phyloP scores from a whole-genome alignment of 2,329 filamentous ascomycete species.

The Tolypocladium ophioglossoides region DNA sequence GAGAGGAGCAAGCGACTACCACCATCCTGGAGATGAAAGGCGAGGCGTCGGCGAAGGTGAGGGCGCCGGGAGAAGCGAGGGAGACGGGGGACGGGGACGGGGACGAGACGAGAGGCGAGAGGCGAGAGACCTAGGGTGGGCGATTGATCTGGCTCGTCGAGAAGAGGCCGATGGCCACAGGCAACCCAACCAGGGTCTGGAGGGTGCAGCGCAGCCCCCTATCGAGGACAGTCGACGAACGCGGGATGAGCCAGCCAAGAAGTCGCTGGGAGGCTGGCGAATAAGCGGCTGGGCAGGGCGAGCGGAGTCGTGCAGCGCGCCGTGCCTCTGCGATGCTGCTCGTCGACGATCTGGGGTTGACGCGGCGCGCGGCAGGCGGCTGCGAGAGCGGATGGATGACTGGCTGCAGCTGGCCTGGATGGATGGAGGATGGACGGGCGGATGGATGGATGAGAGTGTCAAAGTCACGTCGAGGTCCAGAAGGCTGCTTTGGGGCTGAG shows the following conservation, averaged over 20 bases:
- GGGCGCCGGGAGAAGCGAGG: conserved; percentile 3
- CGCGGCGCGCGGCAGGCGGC: not conserved
- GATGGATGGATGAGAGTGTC: not conserved
- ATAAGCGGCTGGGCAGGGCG: not conserved
- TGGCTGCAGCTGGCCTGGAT: not conserved
- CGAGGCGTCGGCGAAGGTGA: conserved; percentile 3
- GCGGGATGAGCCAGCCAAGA: not conserved
- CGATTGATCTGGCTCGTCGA: conserved; percentile 2
- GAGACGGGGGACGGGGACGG: not conserved
- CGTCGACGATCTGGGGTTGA: not conserved
- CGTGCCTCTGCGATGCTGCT: not conserved
- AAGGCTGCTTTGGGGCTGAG: not conserved
- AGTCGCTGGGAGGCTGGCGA: not conserved
- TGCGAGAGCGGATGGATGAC: not conserved
- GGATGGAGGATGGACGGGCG: not conserved
- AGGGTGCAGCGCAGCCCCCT: conserved; percentile 1
- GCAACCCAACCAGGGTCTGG: not conserved
- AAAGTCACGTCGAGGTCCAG: not conserved
- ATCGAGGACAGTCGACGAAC: conserved; percentile 1
- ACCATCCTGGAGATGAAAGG: conserved; percentile 42
- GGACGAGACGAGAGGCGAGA: not conserved
- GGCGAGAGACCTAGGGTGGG: not conserved
- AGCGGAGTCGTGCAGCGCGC: not conserved
- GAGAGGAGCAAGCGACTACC: conserved; percentile 37
- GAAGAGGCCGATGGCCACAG: not conserved